Conservation (phyloP, 2,329 filamentous ascomycete species). For the Microsporum canis region DNA sequence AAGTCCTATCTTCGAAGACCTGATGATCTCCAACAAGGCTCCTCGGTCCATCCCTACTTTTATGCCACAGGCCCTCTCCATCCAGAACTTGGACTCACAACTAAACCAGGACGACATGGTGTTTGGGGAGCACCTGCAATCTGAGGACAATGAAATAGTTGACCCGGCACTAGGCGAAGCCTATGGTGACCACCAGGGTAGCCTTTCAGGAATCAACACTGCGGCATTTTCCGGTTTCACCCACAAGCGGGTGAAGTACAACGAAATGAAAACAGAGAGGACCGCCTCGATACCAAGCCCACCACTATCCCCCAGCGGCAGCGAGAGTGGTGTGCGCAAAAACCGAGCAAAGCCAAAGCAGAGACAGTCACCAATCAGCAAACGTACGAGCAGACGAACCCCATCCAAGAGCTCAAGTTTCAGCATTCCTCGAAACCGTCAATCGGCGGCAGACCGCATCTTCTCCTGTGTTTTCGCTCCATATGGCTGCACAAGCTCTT, state of each 20-base stretch:
- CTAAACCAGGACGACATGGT: background rate
- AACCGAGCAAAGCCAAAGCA: background rate
- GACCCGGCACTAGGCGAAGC: background rate
- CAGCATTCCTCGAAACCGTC: conserved; percentile 1
- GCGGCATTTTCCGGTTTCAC: background rate
- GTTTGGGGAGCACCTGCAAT: conserved; percentile 2
- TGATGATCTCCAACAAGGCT: background rate
- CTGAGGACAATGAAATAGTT: background rate
- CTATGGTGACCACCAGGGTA: background rate
- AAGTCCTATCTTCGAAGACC: conserved; percentile 7
- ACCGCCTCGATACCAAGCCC: background rate
- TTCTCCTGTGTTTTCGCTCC: conserved; percentile 69
- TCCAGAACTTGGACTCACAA: background rate
- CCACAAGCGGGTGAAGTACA: background rate
- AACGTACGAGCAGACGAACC: background rate
- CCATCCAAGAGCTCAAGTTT: background rate
- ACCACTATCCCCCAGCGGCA: background rate
- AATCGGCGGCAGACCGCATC: conserved; percentile 7
- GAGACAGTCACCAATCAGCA: background rate
- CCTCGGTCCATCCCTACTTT: conserved; percentile 4
- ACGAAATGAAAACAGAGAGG: background rate
- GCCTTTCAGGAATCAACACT: background rate
- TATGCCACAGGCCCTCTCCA: background rate
- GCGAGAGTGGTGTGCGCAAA: background rate
- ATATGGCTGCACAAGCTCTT: conserved; percentile 62